Evolutionary conservation across 2,329 filamentous ascomycete genomes (phyloP).

Genomic region (Aspergillus japonicus): DNA sequence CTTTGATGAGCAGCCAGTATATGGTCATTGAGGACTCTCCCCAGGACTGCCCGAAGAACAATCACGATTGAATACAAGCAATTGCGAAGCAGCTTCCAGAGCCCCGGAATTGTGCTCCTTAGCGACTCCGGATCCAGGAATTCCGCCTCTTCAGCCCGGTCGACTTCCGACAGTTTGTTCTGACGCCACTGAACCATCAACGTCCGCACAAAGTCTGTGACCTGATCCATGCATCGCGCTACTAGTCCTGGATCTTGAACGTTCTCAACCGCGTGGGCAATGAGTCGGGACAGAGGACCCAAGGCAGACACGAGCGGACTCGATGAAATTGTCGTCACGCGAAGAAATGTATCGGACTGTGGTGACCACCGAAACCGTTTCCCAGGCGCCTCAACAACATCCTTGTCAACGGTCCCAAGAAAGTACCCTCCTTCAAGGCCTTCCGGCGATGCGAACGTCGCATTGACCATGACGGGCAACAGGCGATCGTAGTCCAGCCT

Average conservation of each 20-base stretch:
- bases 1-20: slow-evolving; percentile 54
- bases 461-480: slow-evolving; percentile 66
- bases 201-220: slow-evolving; percentile 65
- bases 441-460: slow-evolving; percentile 67
- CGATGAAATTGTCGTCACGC: slow-evolving; percentile 55
- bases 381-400: slow-evolving; percentile 57
- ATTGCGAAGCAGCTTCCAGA: slow-evolving; percentile 75
- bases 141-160: slow-evolving; percentile 63
- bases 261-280: slow-evolving; percentile 62
- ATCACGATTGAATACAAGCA: slow-evolving; percentile 74
- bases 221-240: slow-evolving; percentile 53
- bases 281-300: slow-evolving; percentile 62
- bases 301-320: slow-evolving; percentile 61
- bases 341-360: slow-evolving; percentile 57
- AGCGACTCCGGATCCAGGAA: slow-evolving; percentile 65
- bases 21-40: slow-evolving; percentile 60
- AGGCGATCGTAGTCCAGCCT: slow-evolving; percentile 67
- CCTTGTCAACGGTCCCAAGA: slow-evolving; percentile 65
- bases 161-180: slow-evolving; percentile 71
- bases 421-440: slow-evolving; percentile 77
- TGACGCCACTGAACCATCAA: slow-evolving; percentile 71
- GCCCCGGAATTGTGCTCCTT: slow-evolving; percentile 63
- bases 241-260: slow-evolving; percentile 47
- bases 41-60: slow-evolving; percentile 70
- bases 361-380: slow-evolving; percentile 66